Percentiles rank a stretch among this genome's conserved stretches.
Conservation (phyloP, 441 rosid species). For the Adansonia grandidieri region DNA sequence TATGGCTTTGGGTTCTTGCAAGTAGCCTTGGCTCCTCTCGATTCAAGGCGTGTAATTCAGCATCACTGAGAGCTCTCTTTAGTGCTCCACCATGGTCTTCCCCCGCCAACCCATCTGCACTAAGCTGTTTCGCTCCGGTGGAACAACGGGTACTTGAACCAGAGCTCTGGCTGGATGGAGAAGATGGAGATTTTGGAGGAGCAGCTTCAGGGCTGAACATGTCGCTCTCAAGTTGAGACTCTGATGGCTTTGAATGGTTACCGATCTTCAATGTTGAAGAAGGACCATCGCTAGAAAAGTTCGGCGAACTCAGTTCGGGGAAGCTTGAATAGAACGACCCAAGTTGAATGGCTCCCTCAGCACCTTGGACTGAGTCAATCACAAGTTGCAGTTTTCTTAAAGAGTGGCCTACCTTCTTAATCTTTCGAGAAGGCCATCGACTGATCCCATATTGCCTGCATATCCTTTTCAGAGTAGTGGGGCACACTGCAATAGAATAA, state of each 20-base stretch:
- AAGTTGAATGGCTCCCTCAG: constrained; percentile 65
- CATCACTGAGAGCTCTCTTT: constrained; percentile 58
- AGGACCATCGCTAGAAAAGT: constrained; percentile 39
- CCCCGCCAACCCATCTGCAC: constrained; percentile 29
- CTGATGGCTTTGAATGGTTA: constrained; percentile 38
- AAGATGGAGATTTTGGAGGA: constrained; percentile 55
- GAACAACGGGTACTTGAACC: constrained; percentile 66
- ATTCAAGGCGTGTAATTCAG: constrained; percentile 48
- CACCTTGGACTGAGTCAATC: constrained; percentile 78
- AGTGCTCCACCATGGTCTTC: constrained; percentile 48
- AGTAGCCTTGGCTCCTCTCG: constrained; percentile 53
- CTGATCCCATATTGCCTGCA: constrained; percentile 89
- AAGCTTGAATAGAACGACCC: constrained; percentile 79
- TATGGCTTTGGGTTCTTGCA: constrained; percentile 67
- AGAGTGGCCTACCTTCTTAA: constrained; percentile 90
- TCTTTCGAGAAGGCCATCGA: constrained; percentile 89
- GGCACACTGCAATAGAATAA: constrained; percentile 70
- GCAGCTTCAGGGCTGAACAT: constrained; percentile 38
- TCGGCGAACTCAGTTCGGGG: constrained; percentile 70
- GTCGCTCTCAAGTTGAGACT: constrained; percentile 42
- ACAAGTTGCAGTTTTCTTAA: constrained; percentile 81
- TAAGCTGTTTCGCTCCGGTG: constrained; percentile 51
- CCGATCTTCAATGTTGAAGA: constrained; percentile 34
- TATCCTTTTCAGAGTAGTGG: constrained; percentile 91
- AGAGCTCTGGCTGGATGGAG: constrained; percentile 72